phyloP scores from a whole-genome alignment of 73 alveolate genomes.

The Paramecium octaurelia region DNA sequence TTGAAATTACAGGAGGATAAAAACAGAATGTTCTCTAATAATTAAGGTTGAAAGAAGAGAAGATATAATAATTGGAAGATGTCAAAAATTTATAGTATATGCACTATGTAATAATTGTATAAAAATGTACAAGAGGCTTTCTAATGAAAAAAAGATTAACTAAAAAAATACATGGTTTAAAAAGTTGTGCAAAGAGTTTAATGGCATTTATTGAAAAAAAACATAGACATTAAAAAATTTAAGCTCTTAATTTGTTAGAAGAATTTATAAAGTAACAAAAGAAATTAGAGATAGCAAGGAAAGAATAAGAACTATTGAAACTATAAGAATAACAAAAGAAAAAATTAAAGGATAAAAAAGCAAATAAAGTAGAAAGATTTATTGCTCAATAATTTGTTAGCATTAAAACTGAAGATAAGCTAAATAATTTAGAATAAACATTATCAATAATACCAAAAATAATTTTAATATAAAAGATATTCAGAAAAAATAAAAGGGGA shows the following conservation, averaged over 20 bases:
- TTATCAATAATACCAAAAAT: not conserved
- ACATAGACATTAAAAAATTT: not conserved
- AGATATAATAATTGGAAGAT: not conserved
- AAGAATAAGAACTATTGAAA: not conserved
- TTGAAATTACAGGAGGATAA: not conserved
- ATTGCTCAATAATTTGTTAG: not conserved
- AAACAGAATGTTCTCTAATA: not conserved
- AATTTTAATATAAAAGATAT: not conserved
- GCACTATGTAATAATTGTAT: not conserved
- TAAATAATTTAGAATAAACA: not conserved
- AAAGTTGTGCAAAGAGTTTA: not conserved
- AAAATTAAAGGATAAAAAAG: not conserved
- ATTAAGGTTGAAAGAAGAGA: not conserved
- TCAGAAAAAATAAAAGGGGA: not conserved
- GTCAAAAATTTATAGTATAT: not conserved
- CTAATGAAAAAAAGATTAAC: not conserved
- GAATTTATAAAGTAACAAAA: not conserved
- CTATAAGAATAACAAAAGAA: not conserved
- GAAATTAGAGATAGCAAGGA: not conserved
- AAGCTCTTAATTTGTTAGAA: not conserved
- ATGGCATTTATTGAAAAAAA: not conserved
- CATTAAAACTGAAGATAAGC: not conserved
- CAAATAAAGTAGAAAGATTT: not conserved
- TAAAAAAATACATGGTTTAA: not conserved
- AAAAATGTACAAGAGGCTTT: not conserved